These are phyloP conservation scores for Lactarius pseudohatsudake DNA, from an alignment of 768 basidiomycete genomes.

Conservation along the genomic window DNA sequence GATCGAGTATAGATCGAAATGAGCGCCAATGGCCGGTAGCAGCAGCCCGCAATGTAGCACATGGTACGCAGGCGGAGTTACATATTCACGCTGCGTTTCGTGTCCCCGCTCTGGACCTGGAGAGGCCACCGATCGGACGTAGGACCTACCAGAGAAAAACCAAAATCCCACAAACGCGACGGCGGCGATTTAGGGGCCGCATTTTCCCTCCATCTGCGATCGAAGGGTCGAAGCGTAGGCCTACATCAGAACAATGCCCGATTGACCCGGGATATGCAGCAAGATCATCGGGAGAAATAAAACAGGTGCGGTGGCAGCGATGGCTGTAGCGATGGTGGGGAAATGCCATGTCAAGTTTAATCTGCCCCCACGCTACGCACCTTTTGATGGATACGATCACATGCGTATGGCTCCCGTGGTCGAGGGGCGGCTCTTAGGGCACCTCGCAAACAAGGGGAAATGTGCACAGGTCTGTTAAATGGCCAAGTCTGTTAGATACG, in stretches of 20 bases:
- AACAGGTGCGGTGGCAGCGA: neutral
- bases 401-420: neutral
- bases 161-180: neutral
- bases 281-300: neutral
- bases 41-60: neutral
- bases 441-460: too few species aligned
- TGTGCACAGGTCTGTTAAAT: neutral
- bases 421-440: too few species aligned
- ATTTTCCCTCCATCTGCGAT: neutral
- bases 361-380: neutral
- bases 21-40: neutral
- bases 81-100: neutral
- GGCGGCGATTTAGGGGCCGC: neutral
- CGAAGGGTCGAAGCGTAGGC: neutral
- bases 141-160: neutral
- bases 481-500: neutral
- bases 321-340: neutral
- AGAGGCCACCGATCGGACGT: neutral
- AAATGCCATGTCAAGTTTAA: neutral
- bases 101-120: neutral
- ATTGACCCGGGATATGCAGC: neutral
- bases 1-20: constrained; percentile 1
- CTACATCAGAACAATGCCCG: neutral
- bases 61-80: neutral
- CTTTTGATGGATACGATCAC: constrained; percentile 6